phyloP scores from a whole-genome alignment of 1,284 basidiomycete genomes.

The Phaffia rhodozyma region DNA sequence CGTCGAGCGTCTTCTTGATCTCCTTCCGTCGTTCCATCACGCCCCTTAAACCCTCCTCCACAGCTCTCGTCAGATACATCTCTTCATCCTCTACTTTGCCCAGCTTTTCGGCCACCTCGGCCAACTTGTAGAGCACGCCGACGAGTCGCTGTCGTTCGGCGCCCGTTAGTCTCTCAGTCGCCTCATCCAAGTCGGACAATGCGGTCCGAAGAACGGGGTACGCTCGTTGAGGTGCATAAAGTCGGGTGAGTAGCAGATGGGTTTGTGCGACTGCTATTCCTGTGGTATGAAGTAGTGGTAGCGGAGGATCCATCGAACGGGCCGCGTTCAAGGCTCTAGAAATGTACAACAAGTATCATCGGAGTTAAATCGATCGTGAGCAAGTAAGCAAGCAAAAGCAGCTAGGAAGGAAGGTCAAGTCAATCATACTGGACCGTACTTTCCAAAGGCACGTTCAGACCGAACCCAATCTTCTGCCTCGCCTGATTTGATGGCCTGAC shows the following conservation, averaged over 20 bases:
- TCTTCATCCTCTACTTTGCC: slow-evolving; percentile 3
- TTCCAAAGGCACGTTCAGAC: neutral
- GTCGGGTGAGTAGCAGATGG: slow-evolving; percentile 34
- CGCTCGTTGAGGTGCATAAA: slow-evolving; percentile 6
- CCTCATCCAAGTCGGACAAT: slow-evolving; percentile 19
- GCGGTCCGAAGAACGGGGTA: neutral
- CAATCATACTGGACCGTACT: neutral
- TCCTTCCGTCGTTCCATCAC: neutral
- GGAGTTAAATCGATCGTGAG: neutral
- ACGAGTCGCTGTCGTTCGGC: slow-evolving; percentile 5
- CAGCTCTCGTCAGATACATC: neutral
- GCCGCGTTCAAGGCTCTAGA: slow-evolving; percentile 45
- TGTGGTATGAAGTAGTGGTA: slow-evolving; percentile 44
- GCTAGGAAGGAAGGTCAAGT: neutral
- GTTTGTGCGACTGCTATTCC: slow-evolving; percentile 35
- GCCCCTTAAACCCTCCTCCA: slow-evolving; percentile 1
- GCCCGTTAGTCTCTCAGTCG: neutral
- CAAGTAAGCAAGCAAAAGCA: neutral
- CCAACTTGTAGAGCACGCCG: slow-evolving; percentile 7
- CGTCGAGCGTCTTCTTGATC: neutral
- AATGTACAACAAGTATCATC: slow-evolving; percentile 11
- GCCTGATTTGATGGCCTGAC: neutral
- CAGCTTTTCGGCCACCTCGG: slow-evolving; percentile 8
- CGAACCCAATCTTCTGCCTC: neutral
- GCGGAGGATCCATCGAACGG: slow-evolving; percentile 37